phyloP scores from a whole-genome alignment of 1,139 yeast species.

The Wickerhamomyces sp. region DNA sequence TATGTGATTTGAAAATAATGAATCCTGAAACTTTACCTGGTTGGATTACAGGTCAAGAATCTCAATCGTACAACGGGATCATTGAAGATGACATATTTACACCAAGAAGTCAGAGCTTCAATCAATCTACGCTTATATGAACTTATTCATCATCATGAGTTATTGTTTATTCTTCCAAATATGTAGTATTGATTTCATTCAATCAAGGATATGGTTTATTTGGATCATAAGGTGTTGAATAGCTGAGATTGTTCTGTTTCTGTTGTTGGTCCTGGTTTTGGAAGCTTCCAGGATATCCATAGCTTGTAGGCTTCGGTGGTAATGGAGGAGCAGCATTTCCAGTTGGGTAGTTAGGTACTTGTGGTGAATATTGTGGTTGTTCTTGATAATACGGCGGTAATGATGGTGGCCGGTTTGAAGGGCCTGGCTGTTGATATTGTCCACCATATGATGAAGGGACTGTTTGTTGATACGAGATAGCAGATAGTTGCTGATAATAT shows the following conservation, averaged over 20 bases:
- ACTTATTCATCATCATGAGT: no score
- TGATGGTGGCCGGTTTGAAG: constrained; percentile 7
- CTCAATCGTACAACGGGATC: constrained; percentile 42
- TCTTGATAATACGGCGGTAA: constrained; percentile 10
- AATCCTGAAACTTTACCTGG: constrained; percentile 59
- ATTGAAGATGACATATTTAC: constrained; percentile 37
- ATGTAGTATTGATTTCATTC: neutral
- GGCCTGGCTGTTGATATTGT: constrained; percentile 7
- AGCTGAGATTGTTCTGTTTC: constrained; percentile 4
- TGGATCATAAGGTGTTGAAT: constrained; percentile 18
- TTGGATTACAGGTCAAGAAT: constrained; percentile 79
- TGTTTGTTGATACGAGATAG: constrained; percentile 7
- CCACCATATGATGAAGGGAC: constrained; percentile 5
- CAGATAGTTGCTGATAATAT: constrained; percentile 11
- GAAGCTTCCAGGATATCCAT: neutral
- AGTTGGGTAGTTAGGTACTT: constrained; percentile 5
- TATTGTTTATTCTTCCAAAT: no score
- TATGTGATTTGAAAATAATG: constrained; percentile 50
- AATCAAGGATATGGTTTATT: constrained; percentile 8
- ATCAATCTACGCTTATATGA: constrained; percentile 5
- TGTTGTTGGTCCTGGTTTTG: neutral
- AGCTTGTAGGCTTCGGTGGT: constrained; percentile 4
- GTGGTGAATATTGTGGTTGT: constrained; percentile 4
- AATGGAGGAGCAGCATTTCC: neutral
- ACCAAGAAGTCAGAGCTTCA: neutral